These are phyloP conservation scores for Alternaria ventricosa DNA, from an alignment of 2,329 filamentous ascomycete species.

Conservation along the genomic window DNA sequence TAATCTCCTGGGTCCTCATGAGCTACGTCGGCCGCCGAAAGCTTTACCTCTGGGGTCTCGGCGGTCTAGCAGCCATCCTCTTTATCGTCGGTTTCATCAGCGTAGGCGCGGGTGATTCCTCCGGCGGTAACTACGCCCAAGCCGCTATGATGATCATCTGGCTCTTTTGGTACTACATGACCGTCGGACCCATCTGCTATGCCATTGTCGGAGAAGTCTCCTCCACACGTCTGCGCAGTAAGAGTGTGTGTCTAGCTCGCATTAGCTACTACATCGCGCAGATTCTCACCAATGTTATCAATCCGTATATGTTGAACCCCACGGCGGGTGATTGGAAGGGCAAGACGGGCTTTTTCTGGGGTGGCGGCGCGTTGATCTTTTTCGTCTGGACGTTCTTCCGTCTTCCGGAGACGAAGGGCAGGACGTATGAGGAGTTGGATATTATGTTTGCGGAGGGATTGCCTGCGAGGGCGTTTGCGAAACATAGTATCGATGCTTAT, in stretches of 20 bases:
- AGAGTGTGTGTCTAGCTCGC: conserved; percentile 82
- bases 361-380: conserved; percentile 76
- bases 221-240: conserved; percentile 80
- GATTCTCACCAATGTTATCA: conserved; percentile 79
- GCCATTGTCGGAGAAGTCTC: conserved; percentile 83
- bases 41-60: conserved; percentile 74
- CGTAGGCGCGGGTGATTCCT: conserved; percentile 40
- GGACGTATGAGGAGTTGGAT: conserved; percentile 83
- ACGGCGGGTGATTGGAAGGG: conserved; percentile 83
- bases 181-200: conserved; percentile 86
- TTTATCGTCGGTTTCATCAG: conserved; percentile 75
- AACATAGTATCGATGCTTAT: conserved; percentile 10
- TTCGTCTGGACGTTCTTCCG: conserved; percentile 76
- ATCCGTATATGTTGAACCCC: conserved; percentile 58
- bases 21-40: conserved; percentile 74
- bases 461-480: conserved; percentile 21
- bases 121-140: conserved; percentile 48
- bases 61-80: conserved; percentile 67
- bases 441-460: conserved; percentile 70
- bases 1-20: conserved; percentile 80
- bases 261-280: conserved; percentile 68
- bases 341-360: conserved; percentile 81
- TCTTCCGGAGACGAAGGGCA: conserved; percentile 76
- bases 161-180: conserved; percentile 77
- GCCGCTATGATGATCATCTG: conserved; percentile 30